Conservation (phyloP, 176 grass and related monocot species). For the Poa annua region DNA sequence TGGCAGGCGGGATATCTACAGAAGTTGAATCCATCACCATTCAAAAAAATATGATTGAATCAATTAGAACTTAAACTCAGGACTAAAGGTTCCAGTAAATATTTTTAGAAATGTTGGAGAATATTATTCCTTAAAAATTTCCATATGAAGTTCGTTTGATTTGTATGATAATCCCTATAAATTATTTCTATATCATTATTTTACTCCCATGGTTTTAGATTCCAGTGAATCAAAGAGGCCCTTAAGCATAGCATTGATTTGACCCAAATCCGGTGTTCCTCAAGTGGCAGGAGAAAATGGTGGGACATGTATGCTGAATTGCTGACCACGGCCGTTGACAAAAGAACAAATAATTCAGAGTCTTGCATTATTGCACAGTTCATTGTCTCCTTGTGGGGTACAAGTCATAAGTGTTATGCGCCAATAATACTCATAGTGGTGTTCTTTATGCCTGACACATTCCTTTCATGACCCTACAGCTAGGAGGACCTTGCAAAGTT, state of each 20-base stretch:
- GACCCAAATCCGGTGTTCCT: constrained; percentile 21
- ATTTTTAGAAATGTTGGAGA: too few relatives aligned
- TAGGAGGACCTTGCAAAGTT: not conserved
- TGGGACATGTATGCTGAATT: not conserved
- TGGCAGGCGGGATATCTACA: too few relatives aligned
- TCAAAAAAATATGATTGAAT: too few relatives aligned
- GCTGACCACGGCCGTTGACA: constrained; percentile 41
- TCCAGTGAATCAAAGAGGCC: not conserved
- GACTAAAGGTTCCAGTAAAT: too few relatives aligned
- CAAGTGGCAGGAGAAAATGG: constrained; percentile 30
- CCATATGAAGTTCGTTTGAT: too few relatives aligned
- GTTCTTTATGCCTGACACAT: not conserved
- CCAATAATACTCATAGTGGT: constrained; percentile 32
- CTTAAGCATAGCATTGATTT: not conserved
- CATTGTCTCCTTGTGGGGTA: not conserved
- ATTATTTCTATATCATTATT: too few relatives aligned
- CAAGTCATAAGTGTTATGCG: constrained; percentile 6
- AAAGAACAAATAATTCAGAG: constrained; percentile 5
- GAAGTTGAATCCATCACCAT: too few relatives aligned
- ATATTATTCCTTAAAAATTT: too few relatives aligned
- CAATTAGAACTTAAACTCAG: too few relatives aligned
- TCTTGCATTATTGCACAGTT: constrained; percentile 9
- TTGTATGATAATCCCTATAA: too few relatives aligned
- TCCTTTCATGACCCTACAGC: not conserved
- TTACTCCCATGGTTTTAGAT: not conserved